Conservation (phyloP, 257 asterid species). For the Verbascum thapsus region DNA sequence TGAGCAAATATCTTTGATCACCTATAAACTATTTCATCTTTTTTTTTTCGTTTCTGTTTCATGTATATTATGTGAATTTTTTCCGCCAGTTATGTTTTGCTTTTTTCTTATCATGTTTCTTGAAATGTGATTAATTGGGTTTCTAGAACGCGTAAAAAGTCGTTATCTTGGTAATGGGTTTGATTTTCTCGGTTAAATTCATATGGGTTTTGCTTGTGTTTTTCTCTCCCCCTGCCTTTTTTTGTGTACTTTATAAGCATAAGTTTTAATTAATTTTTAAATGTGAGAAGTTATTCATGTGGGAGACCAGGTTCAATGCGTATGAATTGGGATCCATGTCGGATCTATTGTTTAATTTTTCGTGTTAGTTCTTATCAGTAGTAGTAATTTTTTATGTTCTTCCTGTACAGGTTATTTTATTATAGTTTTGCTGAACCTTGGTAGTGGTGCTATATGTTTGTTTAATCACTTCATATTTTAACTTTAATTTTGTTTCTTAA, state of each 20-base stretch:
- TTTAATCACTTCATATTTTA: constrained; percentile 35
- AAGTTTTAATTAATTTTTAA: constrained; percentile 28
- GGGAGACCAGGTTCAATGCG: constrained; percentile 73
- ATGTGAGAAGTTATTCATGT: constrained; percentile 39
- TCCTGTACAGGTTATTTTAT: constrained; percentile 38
- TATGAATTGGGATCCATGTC: constrained; percentile 90
- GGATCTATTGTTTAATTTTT: constrained; percentile 55
- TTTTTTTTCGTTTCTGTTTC: constrained; percentile 9
- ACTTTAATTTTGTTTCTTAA: constrained; percentile 28
- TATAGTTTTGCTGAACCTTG: constrained; percentile 52
- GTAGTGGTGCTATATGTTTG: constrained; percentile 51
- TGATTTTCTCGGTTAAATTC: constrained; percentile 35
- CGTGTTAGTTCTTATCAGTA: constrained; percentile 26
- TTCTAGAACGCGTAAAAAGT: constrained; percentile 38
- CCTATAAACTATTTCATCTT: no score
- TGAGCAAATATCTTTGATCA: constrained; percentile 42
- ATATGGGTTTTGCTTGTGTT: constrained; percentile 31
- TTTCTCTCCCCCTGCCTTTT: no score
- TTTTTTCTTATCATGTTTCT: constrained; percentile 20
- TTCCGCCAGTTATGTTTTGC: neutral
- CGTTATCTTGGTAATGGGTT: constrained; percentile 48
- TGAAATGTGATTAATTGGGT: constrained; percentile 31
- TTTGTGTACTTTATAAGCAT: constrained; percentile 38
- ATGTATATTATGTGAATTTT: constrained; percentile 29
- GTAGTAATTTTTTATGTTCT: constrained; percentile 45